Base-by-base conservation (phyloP, 176 grass and related monocot genomes). In the Microstegium vimineum region DNA sequence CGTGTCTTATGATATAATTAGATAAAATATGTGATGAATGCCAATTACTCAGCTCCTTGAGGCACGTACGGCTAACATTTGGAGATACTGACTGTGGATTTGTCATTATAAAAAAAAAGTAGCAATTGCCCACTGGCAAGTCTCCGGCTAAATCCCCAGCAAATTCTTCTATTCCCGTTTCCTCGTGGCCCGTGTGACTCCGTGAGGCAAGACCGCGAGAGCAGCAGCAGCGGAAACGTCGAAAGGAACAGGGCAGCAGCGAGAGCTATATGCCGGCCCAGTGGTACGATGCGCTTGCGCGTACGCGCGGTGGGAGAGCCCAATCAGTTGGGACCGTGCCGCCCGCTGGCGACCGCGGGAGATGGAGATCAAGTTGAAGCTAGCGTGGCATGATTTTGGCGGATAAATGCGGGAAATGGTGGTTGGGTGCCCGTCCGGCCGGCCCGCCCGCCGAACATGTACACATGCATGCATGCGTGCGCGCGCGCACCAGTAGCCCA, bases 401-500 rank as follows among this genome's bases (percentile, higher is more conserved):
- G 46, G 83, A 89, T 84, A 88, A 90, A 38, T 91, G 94, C 75
- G 27, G 78, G 71, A 84, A 88, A 92, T 86, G 72, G 89, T 97
- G 79, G 94, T 94, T 91, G 91, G 82, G 77, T 77, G 56, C 52
- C 52, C 3, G n/a, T 26, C 74, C 74, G 54, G 0, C 16, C 41
- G 3, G n/a, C 7, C 56, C n/a, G n/a, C n/a, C n/a, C n/a, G n/a
- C n/a, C 37, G 68, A 76, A 85, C 54, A 80, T 60, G 17, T 76
- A 76, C 77, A 56, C 70, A 61, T 13, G 69, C 61, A 30, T 46
- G 38, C 33, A 4, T 22, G 66, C 40, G 43, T 2, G 27, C 26
- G 27, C n/a, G n/a, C n/a, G n/a, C n/a, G n/a, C n/a, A n/a, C 22
- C n/a, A 2, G 46, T n/a, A n/a, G n/a, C n/a, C n/a, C n/a, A n/a